Base-by-base conservation (phyloP, 1,139 yeast genomes). In the Oligophagozyma castellii region DNA sequence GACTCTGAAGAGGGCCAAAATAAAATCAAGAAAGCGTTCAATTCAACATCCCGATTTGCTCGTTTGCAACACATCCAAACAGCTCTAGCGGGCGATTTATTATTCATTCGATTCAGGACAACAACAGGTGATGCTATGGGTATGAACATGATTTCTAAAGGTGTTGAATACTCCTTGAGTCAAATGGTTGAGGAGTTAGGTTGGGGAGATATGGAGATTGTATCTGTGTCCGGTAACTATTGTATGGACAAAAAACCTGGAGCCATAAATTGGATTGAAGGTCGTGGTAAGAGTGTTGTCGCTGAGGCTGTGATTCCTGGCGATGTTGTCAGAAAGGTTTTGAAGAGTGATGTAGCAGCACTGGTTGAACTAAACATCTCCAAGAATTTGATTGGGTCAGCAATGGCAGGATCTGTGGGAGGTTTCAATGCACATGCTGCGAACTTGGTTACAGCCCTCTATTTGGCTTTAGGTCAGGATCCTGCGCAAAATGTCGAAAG, bases 41-140 rank as follows among this genome's bases (percentile, higher is more conserved):
- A 89, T 58, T 81, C 95, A 4, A 89, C 99, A 13, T 86, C 96
- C 8, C 71, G 99, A 58, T 89, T 89, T 61, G 99, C 99, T 13
- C 73, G 95, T 49, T 70, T 89, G 48, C 93, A 81, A 57, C 77
- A 78, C 44, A 65, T 86, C 42, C 80, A 84, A 56, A 83, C 96
- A 16, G 93, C 96, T 2, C 62, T 89, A 54, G 98, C 98, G n/a
- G 98, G 99, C 23, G 79, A 80, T 30, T 63, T 79, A 41, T 63
- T 92, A 46, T 89, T 70, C 51, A 77, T 92, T 45, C 73, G 98
- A 48, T 89, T 89, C 64, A 73, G 86, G 53, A 89, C 99, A 16
- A 84, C 95, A 24, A 89, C 99, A 20, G 99, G 99, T 56, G 99
- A 89, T 63, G 98, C 98, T 12, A 89, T 89, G 99, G 99, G 98